Evolutionary conservation across 352 stramenopile genomes (phyloP), one percentile per base, ranked within the genome.

Genomic region (Discostella stelligera): DNA sequence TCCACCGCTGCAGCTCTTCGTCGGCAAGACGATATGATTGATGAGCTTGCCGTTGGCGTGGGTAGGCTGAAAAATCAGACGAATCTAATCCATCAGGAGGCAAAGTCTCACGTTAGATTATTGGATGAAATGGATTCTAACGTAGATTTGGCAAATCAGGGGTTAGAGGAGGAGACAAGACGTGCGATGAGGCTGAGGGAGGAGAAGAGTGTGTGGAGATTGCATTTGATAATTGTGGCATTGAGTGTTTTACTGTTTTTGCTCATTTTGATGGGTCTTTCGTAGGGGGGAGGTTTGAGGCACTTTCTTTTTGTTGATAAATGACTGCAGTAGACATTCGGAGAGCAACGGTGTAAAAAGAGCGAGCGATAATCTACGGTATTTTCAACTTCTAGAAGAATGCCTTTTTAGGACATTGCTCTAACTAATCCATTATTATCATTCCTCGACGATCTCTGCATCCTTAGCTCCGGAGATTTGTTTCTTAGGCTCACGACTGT

Each of bases 11-110:
- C 77, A 21, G 84, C 84, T 25, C 80, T 91, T 18, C 77, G 78
- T 39, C 79, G 89, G 25, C 88, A 93, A 75, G 85, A 93, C 73
- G 80, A 86, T 32, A 90, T 91, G 85, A 90, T 93, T 67, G 85
- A 89, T 62, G 84, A 93, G 71, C 72, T 93, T 0, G 85, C 85
- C 4, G 58, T 84, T 0, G 88, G 88, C 18, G 82, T 93, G 7
- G 77, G 74, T 41, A 70, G 88, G 25, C 72, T 93, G 0, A 84
- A 88, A 62, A 81, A 85, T 69, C 88, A 93, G 69, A 91, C 88
- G 1, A 59, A 83, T 54, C 16, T 88, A 9, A 91, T 93, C 79
- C 71, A 84, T 56, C 79, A 91, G 25, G 88, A 93, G 79, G 74
- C 85, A 1, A 77, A 68, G 20, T 79, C 88, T 70, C 88, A 93